Evolutionary conservation across 768 basidiomycete genomes (phyloP), one percentile per base, ranked within the genome.

Genomic region (Boletus reticulatus): DNA sequence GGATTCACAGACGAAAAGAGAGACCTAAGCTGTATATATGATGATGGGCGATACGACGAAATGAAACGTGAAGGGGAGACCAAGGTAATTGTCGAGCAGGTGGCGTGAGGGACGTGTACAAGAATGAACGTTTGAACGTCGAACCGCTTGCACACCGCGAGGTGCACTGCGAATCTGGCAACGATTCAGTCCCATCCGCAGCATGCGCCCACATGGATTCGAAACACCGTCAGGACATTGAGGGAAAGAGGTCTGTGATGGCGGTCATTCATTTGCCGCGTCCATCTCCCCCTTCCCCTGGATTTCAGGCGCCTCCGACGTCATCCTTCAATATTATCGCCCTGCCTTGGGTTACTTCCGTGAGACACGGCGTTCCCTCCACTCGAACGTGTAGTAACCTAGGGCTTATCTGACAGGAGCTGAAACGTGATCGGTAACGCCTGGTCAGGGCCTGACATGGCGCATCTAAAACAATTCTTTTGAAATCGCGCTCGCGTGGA

Each of bases 331-430:
- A 29, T 31, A 29, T 47, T 9, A 27, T 32, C 31, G 32, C 43
- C 42, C 37, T 9, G 9, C 17, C 37, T 24, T n/a, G 45, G 32
- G 24, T 36, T n/a, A 17, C 27, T 34, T 58, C 61, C 53, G 56
- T 19, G 43, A 22, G 27, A 43, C 22, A 38, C 60, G 48, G 63
- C n/a, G 4, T 37, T 41, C 17, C 10, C 39, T 22, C 41, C 24
- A 41, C 48, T 27, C 19, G 37, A 17, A 10, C n/a, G 36, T 27
- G 48, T 17, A 31, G 16, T 4, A 48, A 10, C 22, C 10, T 8
- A n/a, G 39, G 46, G 55, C 54, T 57, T 64, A 52, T 57, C 55
- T 55, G 42, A 22, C 48, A 44, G 13, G 31, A 24, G 17, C 24
- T 42, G 58, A 59, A 59, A 60, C 51, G 39, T n/a, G 12, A 34